Evolutionary conservation across 441 rosid genomes (phyloP), one percentile per base, ranked within the genome.

Genomic region (Bruguiera hainesii): DNA sequence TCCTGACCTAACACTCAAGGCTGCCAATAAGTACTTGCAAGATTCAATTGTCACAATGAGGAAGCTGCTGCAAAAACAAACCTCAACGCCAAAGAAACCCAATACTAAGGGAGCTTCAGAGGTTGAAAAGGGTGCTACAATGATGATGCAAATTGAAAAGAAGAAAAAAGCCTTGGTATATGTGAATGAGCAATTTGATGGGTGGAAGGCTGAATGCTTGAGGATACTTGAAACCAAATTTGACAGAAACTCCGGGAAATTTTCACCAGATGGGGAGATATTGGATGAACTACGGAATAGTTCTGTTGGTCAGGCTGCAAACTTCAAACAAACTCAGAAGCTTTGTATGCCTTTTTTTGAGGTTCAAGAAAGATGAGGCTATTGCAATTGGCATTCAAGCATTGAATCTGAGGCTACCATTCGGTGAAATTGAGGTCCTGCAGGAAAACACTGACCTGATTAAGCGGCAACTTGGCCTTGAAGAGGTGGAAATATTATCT

Each of bases 181-280:
- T 51, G 98, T 94, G 59, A 91, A 91, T 53, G 91, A 91, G 78
- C 84, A 83, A 51, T 94, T 76, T 76, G 93, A 88, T 65, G 97
- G 96, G 48, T 91, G 96, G 98, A 86, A 84, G 77, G 94, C 97
- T 21, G 92, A 87, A 56, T 88, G 97, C 85, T 78, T 94, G 79
- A 60, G 59, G 68, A 84, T 94, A 66, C 88, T 94, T 49, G 82
- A 81, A 78, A 83, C 78, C 80, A 88, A 83, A 65, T 91, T 84
- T 56, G 75, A 87, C 76, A n/a, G 66, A 11, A 61, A 75, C 37
- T 81, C 69, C 10, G 46, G 72, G 19, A 51, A 76, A 16, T 88
- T 91, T 70, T 81, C 87, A 7, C 78, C 95, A 5, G 92, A 94
- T 66, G 73, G 56, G 4, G 97, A 84, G 82, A 82, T 89, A 70